phyloP scores from a whole-genome alignment of 192 early-diverging fungal species.

The Coemansia erecta region DNA sequence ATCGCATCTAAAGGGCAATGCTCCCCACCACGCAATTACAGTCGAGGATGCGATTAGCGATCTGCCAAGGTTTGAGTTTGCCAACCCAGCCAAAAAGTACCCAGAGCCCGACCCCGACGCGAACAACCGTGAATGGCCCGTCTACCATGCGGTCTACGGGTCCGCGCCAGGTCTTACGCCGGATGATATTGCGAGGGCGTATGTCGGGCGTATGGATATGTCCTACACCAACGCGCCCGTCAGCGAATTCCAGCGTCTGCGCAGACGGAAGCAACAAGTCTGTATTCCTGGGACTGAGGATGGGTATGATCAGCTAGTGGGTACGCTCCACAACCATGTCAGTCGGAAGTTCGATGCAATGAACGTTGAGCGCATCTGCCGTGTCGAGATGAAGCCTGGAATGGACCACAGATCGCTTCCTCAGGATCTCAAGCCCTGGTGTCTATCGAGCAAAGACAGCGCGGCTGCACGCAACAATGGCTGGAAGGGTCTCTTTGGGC shows the following conservation, averaged over 20 bases:
- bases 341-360: constrained; percentile 50
- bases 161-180: constrained; percentile 9
- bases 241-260: constrained; percentile 56
- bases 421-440: constrained; percentile 58
- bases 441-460: constrained; percentile 52
- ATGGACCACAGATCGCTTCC: constrained; percentile 56
- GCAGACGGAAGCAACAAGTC: constrained; percentile 39
- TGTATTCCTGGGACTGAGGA: constrained; percentile 17
- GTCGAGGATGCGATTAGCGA: constrained; percentile 68
- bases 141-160: constrained; percentile 30
- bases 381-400: constrained; percentile 51
- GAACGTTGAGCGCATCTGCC: constrained; percentile 57
- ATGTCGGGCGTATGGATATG: constrained; percentile 52
- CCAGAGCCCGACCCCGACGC: constrained; percentile 21
- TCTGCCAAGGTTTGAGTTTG: constrained; percentile 66
- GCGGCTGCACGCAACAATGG: constrained; percentile 58
- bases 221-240: constrained; percentile 39
- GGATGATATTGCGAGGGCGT: constrained; percentile 18
- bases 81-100: constrained; percentile 54
- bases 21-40: constrained; percentile 58
- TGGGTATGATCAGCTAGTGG: constrained; percentile 25
- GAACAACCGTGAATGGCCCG: constrained; percentile 25
- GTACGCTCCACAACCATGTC: constrained; percentile 53
- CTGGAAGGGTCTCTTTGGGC: constrained; percentile 64
- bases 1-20: constrained; percentile 47